A percentile compares a stretch with the other conserved stretches of the same genome.
Conservation (phyloP, 345 rosid genomes). For the Brassica rapa region DNA sequence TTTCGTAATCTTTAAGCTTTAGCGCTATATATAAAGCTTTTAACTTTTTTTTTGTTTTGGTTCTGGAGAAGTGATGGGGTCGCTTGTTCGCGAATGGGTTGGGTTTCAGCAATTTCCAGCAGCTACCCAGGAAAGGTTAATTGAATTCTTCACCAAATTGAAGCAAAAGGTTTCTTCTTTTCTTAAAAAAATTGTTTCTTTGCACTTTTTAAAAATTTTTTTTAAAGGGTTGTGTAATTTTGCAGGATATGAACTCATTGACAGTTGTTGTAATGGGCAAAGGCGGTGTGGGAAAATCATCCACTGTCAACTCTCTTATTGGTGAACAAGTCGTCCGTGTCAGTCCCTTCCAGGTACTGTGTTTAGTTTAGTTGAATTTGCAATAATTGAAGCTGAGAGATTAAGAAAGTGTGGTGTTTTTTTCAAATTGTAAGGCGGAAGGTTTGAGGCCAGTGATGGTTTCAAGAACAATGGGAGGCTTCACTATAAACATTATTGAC, state of each 20-base stretch:
- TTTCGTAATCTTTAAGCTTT: too few species aligned
- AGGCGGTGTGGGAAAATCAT: slow-evolving; percentile 87
- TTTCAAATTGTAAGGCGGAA: slow-evolving; percentile 52
- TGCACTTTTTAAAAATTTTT: not conserved
- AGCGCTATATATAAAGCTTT: too few species aligned
- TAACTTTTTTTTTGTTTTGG: not conserved
- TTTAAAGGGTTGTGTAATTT: not conserved
- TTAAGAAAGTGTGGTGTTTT: not conserved
- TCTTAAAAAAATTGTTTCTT: not conserved
- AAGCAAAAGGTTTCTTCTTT: slow-evolving; percentile 40
- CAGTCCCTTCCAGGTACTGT: slow-evolving; percentile 62
- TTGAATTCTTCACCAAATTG: slow-evolving; percentile 61
- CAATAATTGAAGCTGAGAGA: not conserved
- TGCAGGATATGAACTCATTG: slow-evolving; percentile 62
- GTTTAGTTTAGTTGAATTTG: not conserved
- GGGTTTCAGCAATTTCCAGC: slow-evolving; percentile 80
- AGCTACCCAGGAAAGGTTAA: slow-evolving; percentile 61
- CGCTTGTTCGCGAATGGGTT: slow-evolving; percentile 68
- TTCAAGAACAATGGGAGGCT: slow-evolving; percentile 68
- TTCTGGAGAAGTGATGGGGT: slow-evolving; percentile 44
- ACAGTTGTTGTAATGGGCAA: slow-evolving; percentile 86
- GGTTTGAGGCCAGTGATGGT: slow-evolving; percentile 72
- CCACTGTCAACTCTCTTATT: slow-evolving; percentile 81
- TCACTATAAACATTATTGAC: slow-evolving; percentile 75
- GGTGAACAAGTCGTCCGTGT: slow-evolving; percentile 78